Evolutionary conservation across 208 protist species (phyloP).

Genomic region (Leishmania aethiopica): DNA sequence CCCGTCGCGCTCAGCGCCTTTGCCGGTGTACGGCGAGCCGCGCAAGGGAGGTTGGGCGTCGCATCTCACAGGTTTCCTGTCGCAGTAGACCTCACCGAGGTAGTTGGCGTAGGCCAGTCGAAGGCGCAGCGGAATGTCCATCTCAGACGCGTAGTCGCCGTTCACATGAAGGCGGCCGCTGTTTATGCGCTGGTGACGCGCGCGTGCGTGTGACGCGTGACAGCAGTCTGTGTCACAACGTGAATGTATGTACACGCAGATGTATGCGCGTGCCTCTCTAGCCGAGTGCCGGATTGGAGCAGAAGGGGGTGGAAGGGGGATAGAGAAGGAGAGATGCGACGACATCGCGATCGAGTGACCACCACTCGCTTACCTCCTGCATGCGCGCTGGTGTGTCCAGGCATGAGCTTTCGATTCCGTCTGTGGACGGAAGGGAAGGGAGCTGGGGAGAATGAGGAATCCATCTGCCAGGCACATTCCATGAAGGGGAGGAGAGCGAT

Average conservation of each 20-base stretch:
- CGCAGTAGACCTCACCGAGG: constrained; percentile 27
- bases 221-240: too few relatives aligned
- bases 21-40: not conserved
- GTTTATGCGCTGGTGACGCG: not conserved
- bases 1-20: not conserved
- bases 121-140: constrained; percentile 43
- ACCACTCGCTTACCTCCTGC: not conserved
- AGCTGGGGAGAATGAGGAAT: not conserved
- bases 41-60: not conserved
- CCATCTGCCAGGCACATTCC: not conserved
- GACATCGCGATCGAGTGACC: not conserved
- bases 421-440: not conserved
- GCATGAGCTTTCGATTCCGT: not conserved
- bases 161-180: not conserved
- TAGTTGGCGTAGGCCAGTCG: constrained; percentile 39
- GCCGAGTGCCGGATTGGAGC: not conserved
- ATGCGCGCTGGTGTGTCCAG: not conserved
- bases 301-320: not conserved
- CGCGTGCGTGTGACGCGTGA: not conserved
- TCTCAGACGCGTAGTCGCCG: not conserved
- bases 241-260: not conserved
- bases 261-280: not conserved
- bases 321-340: not conserved
- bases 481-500: not conserved
- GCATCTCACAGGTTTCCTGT: not conserved